Evolutionary conservation across 2,329 filamentous ascomycete genomes (phyloP).

Genomic region (Calonectria fujianensis): DNA sequence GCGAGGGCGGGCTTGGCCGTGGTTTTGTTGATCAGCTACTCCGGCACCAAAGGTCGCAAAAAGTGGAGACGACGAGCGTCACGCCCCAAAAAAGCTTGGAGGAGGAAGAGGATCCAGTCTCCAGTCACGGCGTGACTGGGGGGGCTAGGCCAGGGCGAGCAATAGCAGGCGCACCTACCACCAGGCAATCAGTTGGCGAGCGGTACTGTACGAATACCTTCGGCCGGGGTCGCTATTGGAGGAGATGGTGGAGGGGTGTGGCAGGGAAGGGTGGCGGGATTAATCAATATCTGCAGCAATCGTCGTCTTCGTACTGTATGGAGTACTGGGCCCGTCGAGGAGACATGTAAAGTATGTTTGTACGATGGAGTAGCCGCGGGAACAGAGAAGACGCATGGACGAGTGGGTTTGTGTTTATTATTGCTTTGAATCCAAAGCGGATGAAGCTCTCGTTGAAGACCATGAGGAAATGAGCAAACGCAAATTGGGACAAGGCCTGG

Average conservation of each 20-base stretch:
- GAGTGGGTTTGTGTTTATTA: conserved; percentile 36
- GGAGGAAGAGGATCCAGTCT: conserved; percentile 41
- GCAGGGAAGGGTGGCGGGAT: conserved; percentile 37
- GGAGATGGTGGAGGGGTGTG: conserved; percentile 29
- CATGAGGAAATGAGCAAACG: conserved; percentile 6
- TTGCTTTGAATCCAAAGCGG: conserved; percentile 16
- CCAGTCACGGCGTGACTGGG: conserved; percentile 25
- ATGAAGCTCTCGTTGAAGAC: conserved; percentile 23
- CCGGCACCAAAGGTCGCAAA: conserved; percentile 52
- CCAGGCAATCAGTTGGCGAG: conserved; percentile 33
- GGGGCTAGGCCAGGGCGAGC: conserved; percentile 42
- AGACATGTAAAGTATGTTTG: conserved; percentile 31
- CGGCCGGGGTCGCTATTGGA: conserved; percentile 28
- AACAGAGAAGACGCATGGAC: conserved; percentile 33
- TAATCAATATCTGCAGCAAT: conserved; percentile 33
- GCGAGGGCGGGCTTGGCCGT: conserved; percentile 56
- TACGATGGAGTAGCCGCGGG: conserved; percentile 38
- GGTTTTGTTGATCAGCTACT: conserved; percentile 57
- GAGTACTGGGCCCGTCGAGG: conserved; percentile 26
- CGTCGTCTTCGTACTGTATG: conserved; percentile 36
- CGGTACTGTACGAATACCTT: conserved; percentile 27
- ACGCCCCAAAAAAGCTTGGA: conserved; percentile 52
- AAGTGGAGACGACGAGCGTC: conserved; percentile 54
- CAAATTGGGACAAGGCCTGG: conserved; percentile 5
- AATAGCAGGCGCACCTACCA: conserved; percentile 28